Evolutionary conservation across 2,329 filamentous ascomycete genomes (phyloP).

Genomic region (Cladosporium sp.): DNA sequence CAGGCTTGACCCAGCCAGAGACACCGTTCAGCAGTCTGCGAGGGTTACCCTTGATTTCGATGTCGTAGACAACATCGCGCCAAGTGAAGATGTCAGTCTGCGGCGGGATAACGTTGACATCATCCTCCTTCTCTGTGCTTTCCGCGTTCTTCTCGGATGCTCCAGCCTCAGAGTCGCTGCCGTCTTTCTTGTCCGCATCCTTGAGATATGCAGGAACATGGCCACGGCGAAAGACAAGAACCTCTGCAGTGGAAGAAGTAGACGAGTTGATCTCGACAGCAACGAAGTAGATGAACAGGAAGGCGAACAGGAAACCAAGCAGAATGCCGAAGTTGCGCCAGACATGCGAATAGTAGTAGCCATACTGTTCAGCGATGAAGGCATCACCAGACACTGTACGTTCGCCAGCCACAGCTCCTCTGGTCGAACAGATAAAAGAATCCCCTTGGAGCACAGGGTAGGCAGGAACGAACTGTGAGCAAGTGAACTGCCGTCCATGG

Average conservation of each 20-base stretch:
- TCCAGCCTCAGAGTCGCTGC: constrained; percentile 33
- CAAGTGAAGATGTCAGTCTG: constrained; percentile 49
- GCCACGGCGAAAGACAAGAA: constrained; percentile 57
- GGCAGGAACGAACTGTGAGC: constrained; percentile 36
- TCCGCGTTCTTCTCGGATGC: constrained; percentile 26
- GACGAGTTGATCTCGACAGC: constrained; percentile 63
- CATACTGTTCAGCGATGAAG: constrained; percentile 32
- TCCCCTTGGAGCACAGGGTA: constrained; percentile 31
- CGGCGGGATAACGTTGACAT: constrained; percentile 37
- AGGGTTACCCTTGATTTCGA: constrained; percentile 44
- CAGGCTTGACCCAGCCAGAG: constrained; percentile 48
- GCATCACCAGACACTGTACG: constrained; percentile 37
- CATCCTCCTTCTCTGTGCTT: constrained; percentile 24
- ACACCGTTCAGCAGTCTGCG: constrained; percentile 44
- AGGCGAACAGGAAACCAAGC: constrained; percentile 59
- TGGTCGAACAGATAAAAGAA: constrained; percentile 34
- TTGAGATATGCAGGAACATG: constrained; percentile 40
- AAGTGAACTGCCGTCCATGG: constrained; percentile 29
- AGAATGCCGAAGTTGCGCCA: constrained; percentile 65
- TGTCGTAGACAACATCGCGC: constrained; percentile 48
- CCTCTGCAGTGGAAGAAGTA: constrained; percentile 61
- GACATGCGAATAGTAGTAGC: constrained; percentile 39
- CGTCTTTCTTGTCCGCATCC: constrained; percentile 26
- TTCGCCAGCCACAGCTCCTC: constrained; percentile 38
- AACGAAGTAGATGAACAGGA: constrained; percentile 60